Evolutionary conservation across 2,329 filamentous ascomycete species (phyloP).

Genomic region (Cladosporium sp.): DNA sequence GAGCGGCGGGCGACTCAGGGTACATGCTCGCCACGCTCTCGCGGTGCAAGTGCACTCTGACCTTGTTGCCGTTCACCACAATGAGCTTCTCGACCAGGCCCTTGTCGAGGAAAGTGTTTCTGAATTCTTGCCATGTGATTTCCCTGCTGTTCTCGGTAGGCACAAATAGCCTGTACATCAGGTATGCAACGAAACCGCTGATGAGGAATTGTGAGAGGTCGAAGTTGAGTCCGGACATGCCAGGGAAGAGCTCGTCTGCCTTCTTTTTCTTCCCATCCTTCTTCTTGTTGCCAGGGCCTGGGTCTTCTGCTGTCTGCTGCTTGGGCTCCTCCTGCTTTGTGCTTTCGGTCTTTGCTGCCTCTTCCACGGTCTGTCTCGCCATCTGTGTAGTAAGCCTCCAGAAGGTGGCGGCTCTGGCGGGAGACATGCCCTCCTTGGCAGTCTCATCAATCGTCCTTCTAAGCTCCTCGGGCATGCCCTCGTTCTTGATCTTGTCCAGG

Average conservation of each 20-base stretch:
- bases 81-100: conserved; percentile 91
- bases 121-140: conserved; percentile 97
- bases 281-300: conserved; percentile 43
- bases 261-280: conserved; percentile 42
- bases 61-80: conserved; percentile 73
- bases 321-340: conserved; percentile 30
- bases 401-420: conserved; percentile 64
- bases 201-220: conserved; percentile 59
- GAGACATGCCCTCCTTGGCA: conserved; percentile 54
- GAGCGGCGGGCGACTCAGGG: conserved; percentile 70
- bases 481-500: conserved; percentile 62
- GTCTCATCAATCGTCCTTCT: conserved; percentile 62
- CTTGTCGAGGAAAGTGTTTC: conserved; percentile 91
- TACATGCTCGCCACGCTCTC: conserved; percentile 71
- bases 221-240: conserved; percentile 51
- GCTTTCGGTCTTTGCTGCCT: conserved; percentile 35
- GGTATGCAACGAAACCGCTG: conserved; percentile 61
- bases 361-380: conserved; percentile 52
- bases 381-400: conserved; percentile 58
- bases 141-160: conserved; percentile 69
- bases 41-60: conserved; percentile 77
- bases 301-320: conserved; percentile 49
- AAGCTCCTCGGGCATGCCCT: conserved; percentile 70
- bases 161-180: conserved; percentile 65
- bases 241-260: conserved; percentile 39